Conservation (phyloP, 2,329 filamentous ascomycete species). For the Fusarium pseudograminearum region DNA sequence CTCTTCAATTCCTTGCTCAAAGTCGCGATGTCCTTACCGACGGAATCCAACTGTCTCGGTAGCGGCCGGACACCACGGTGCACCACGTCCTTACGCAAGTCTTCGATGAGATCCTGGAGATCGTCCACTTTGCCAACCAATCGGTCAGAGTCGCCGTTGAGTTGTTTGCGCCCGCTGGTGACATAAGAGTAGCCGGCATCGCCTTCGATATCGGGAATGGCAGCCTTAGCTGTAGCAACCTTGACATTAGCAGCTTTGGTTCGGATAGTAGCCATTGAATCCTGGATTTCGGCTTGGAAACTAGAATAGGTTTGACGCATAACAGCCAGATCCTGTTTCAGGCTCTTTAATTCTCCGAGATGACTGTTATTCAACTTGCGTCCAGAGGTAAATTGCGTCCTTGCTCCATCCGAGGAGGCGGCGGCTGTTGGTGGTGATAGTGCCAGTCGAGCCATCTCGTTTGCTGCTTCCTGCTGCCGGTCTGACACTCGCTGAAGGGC, state of each 20-base stretch:
- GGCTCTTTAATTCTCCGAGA: slow-evolving; percentile 80
- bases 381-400: slow-evolving; percentile 50
- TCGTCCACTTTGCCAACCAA: slow-evolving; percentile 95
- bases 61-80: slow-evolving; percentile 90
- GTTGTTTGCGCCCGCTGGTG: slow-evolving; percentile 84
- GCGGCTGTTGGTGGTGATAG: slow-evolving; percentile 60
- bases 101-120: slow-evolving; percentile 95
- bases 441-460: slow-evolving; percentile 79
- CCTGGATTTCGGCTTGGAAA: slow-evolving; percentile 88
- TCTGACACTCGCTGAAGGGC: slow-evolving; percentile 90
- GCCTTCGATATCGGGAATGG: slow-evolving; percentile 77
- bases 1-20: slow-evolving; percentile 90
- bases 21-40: slow-evolving; percentile 86
- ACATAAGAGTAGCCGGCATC: slow-evolving; percentile 89
- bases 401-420: slow-evolving; percentile 57
- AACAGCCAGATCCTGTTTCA: slow-evolving; percentile 90
- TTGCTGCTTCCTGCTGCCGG: slow-evolving; percentile 87
- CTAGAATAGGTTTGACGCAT: slow-evolving; percentile 92
- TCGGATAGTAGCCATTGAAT: slow-evolving; percentile 86
- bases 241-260: slow-evolving; percentile 87
- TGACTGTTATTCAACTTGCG: slow-evolving; percentile 70
- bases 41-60: slow-evolving; percentile 87
- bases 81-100: slow-evolving; percentile 97
- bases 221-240: slow-evolving; percentile 75
- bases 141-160: slow-evolving; percentile 88